Conservation (phyloP, 345 rosid genomes). For the Eucalyptus camaldulensis region DNA sequence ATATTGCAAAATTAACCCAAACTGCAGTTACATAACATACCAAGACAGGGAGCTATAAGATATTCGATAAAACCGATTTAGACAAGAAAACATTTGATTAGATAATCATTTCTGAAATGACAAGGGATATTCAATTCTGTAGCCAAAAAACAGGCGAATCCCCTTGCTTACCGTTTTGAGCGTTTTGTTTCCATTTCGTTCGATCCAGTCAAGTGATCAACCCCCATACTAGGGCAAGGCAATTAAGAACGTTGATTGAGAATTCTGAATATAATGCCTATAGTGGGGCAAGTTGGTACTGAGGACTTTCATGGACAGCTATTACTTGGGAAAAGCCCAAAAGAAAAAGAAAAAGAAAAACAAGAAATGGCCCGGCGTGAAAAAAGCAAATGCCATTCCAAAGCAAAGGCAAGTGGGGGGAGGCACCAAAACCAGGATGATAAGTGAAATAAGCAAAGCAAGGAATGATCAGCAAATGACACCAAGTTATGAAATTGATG, state of each 20-base stretch:
- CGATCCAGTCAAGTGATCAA: not conserved
- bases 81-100: not conserved
- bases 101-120: not conserved
- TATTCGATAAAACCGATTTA: not conserved
- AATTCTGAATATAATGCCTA: not conserved
- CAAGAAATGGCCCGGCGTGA: accelerated
- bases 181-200: not conserved
- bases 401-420: too few relatives aligned
- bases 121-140: not conserved
- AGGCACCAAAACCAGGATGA: too few relatives aligned
- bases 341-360: too few relatives aligned
- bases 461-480: not conserved
- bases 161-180: not conserved
- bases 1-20: not conserved
- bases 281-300: not conserved
- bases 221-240: not conserved
- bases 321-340: not conserved
- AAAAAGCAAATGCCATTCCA: too few relatives aligned
- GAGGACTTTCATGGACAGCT: not conserved
- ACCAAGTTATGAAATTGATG: not conserved
- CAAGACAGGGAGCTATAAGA: not conserved
- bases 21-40: not conserved
- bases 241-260: not conserved
- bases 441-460: not conserved
- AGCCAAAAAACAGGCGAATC: not conserved